A percentile compares a stretch with the other conserved stretches of the same genome.
phyloP scores from a whole-genome alignment of 73 alveolate genomes.

The Paramecium octaurelia region DNA sequence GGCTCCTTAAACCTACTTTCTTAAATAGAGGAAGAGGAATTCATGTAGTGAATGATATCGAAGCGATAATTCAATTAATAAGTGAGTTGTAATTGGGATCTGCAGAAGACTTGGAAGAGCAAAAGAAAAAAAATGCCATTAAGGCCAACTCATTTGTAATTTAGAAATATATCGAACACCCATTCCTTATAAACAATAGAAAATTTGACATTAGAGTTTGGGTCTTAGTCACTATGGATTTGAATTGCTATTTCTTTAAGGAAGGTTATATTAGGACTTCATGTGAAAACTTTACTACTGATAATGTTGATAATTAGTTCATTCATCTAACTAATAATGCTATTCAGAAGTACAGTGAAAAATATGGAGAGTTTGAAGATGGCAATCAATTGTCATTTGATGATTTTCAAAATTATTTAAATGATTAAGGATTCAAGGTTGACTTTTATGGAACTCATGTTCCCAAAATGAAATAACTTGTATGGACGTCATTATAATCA shows the following conservation, averaged over 20 bases:
- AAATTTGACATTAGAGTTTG: slow-evolving; percentile 82
- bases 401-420: slow-evolving; percentile 68
- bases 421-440: slow-evolving; percentile 61
- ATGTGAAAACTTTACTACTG: slow-evolving; percentile 63
- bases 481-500: slow-evolving; percentile 70
- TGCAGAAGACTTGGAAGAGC: slow-evolving; percentile 58
- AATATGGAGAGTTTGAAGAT: slow-evolving; percentile 74
- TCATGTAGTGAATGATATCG: slow-evolving; percentile 75
- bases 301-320: slow-evolving; percentile 67
- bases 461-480: slow-evolving; percentile 71
- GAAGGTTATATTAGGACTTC: slow-evolving; percentile 81
- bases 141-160: slow-evolving; percentile 67
- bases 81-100: slow-evolving; percentile 63
- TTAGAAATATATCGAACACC: slow-evolving; percentile 78
- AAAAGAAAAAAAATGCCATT: slow-evolving; percentile 3
- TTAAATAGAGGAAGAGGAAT: slow-evolving; percentile 87
- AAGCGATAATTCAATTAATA: slow-evolving; percentile 49
- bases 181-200: slow-evolving; percentile 66
- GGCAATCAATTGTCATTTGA: slow-evolving; percentile 80
- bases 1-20: slow-evolving; percentile 77
- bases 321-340: slow-evolving; percentile 81
- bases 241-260: slow-evolving; percentile 71
- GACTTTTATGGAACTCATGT: slow-evolving; percentile 68
- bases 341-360: slow-evolving; percentile 69
- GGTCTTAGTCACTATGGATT: slow-evolving; percentile 70